These are phyloP conservation scores for Fragaria ananassa DNA, from an alignment of 306 rosid species.

Conservation along the genomic window DNA sequence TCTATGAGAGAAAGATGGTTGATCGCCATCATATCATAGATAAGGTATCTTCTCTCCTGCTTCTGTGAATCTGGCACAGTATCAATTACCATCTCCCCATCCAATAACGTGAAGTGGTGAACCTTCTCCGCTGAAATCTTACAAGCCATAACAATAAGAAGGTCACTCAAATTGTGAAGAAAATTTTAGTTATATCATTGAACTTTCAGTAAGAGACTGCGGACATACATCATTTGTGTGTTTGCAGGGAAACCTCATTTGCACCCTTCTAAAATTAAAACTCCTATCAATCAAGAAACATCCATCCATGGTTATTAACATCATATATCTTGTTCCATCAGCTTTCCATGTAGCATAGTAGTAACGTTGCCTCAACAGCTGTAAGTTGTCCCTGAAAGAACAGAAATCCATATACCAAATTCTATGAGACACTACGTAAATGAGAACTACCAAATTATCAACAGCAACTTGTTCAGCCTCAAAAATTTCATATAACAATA, in stretches of 20 bases:
- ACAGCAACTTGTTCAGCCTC: not conserved
- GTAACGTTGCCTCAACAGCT: conserved; percentile 84
- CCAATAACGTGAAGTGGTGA: conserved; percentile 84
- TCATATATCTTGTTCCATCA: conserved; percentile 97
- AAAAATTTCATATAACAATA: not conserved
- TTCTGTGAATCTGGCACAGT: conserved; percentile 75
- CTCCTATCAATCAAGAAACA: conserved; percentile 86
- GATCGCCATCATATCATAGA: conserved; percentile 83
- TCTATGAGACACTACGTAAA: conserved; percentile 9
- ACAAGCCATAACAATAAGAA: conserved; percentile 22
- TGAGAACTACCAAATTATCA: conserved; percentile 10
- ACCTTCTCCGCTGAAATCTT: conserved; percentile 67
- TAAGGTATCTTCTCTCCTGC: conserved; percentile 95
- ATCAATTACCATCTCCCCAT: conserved; percentile 96
- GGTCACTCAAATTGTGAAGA: conserved; percentile 37
- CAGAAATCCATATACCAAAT: conserved; percentile 21
- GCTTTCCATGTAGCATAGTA: conserved; percentile 99
- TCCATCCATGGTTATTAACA: conserved; percentile 87
- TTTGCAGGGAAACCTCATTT: conserved; percentile 96
- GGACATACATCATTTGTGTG: conserved; percentile 61
- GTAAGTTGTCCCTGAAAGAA: conserved; percentile 75
- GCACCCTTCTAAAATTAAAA: conserved; percentile 87
- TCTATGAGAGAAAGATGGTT: conserved; percentile 62
- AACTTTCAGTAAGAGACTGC: conserved; percentile 19
- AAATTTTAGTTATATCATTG: conserved; percentile 5